phyloP scores from a whole-genome alignment of 73 alveolate genomes.

The Durusdinium trenchii region DNA sequence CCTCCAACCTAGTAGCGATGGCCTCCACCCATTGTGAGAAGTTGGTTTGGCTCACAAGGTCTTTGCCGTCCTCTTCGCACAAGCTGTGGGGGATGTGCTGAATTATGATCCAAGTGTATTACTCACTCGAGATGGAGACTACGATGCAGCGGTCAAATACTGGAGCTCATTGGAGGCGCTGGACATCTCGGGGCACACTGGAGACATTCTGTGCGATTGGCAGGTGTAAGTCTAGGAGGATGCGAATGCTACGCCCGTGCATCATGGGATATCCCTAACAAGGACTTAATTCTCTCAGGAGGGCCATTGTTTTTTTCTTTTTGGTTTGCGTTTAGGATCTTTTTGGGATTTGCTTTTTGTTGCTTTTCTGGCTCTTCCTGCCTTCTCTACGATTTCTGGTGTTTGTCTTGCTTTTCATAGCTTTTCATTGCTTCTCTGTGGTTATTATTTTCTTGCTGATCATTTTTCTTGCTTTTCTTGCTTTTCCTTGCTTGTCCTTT shows the following conservation, averaged over 20 bases:
- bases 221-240: no score
- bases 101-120: not conserved
- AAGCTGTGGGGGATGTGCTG: slow-evolving; percentile 31
- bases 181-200: no score
- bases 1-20: no score
- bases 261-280: not conserved
- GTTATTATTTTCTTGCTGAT: no score
- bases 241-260: no score
- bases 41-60: not conserved
- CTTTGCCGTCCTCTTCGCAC: slow-evolving; percentile 57
- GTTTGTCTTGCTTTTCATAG: no score
- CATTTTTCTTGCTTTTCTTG: no score
- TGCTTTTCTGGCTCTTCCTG: no score
- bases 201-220: no score
- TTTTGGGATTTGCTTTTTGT: no score
- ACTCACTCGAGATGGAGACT: not conserved
- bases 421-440: no score
- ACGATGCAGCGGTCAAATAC: not conserved
- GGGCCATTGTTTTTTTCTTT: not conserved
- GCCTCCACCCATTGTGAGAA: not conserved
- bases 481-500: no score
- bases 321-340: not conserved
- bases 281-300: not conserved
- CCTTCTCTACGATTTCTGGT: not conserved
- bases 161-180: not conserved